A percentile compares a stretch with the other conserved stretches of the same genome.
Evolutionary conservation across 2,329 filamentous ascomycete genomes (phyloP).

Genomic region (Trichoderma cornu-damae): DNA sequence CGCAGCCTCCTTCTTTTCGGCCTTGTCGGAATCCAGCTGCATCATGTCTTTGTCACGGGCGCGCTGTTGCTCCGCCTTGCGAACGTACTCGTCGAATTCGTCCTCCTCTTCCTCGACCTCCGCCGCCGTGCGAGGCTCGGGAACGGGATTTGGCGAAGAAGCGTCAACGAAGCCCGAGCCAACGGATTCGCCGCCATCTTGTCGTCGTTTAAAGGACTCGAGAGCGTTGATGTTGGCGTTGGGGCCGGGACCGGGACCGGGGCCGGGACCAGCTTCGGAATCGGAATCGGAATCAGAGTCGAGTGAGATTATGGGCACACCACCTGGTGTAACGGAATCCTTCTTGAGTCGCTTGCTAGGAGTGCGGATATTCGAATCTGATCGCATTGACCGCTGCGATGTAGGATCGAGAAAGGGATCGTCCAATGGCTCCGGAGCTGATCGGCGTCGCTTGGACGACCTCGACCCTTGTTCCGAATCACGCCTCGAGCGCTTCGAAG

Average conservation of each 20-base stretch:
- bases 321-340: constrained; percentile 2
- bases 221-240: constrained; percentile 8
- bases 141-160: background rate
- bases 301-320: constrained; percentile 27
- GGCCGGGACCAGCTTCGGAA: background rate
- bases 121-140: background rate
- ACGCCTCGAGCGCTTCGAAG: constrained; percentile 36
- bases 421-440: constrained; percentile 20
- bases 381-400: constrained; percentile 21
- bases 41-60: constrained; percentile 27
- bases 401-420: constrained; percentile 24
- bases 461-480: constrained; percentile 21
- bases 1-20: constrained; percentile 28
- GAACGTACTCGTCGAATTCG: constrained; percentile 43
- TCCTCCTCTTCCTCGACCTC: constrained; percentile 25
- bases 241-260: constrained; percentile 1
- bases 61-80: constrained; percentile 36
- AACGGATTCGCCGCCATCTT: constrained; percentile 25
- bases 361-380: constrained; percentile 14
- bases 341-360: constrained; percentile 9
- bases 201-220: constrained; percentile 19
- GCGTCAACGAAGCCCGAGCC: constrained; percentile 18
- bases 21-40: constrained; percentile 17
- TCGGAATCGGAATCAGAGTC: constrained; percentile 29
- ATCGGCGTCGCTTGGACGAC: constrained; percentile 20